phyloP scores from a whole-genome alignment of 192 early-diverging fungal species.

The Rhizoclosmatium sp. region DNA sequence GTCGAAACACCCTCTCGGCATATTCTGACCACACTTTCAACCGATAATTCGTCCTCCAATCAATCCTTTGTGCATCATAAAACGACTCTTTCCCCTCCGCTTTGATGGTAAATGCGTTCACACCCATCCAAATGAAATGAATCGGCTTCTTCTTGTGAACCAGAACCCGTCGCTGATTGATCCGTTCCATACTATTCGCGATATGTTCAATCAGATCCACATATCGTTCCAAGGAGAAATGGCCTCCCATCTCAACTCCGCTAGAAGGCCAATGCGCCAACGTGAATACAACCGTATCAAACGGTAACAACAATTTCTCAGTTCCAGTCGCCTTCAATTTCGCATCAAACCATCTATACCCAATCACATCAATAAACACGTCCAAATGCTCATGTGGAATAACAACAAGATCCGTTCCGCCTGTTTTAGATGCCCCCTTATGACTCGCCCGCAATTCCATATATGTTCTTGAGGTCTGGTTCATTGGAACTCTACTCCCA shows the following conservation, averaged over 20 bases:
- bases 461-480: background rate
- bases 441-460: background rate
- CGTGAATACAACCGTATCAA: slow-evolving; percentile 8
- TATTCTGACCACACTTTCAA: slow-evolving; percentile 2
- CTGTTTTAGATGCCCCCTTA: no score
- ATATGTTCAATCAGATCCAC: slow-evolving; percentile 1
- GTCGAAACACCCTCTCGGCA: background rate
- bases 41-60: slow-evolving; percentile 27
- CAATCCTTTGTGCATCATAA: background rate
- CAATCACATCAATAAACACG: background rate
- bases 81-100: background rate
- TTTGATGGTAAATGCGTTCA: background rate
- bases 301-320: background rate
- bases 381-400: background rate
- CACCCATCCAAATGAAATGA: slow-evolving; percentile 17
- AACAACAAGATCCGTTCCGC: no score
- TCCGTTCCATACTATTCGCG: background rate
- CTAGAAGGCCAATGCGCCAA: slow-evolving; percentile 26
- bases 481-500: background rate
- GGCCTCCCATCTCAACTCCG: slow-evolving; percentile 6
- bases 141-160: background rate
- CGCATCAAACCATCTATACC: background rate
- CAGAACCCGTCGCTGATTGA: background rate
- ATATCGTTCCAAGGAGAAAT: slow-evolving; percentile 12
- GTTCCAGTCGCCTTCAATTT: background rate